Percentiles rank a stretch among this genome's conserved stretches.
phyloP scores from a whole-genome alignment of 495 filamentous ascomycete species.

The Annulohypoxylon moriforme region DNA sequence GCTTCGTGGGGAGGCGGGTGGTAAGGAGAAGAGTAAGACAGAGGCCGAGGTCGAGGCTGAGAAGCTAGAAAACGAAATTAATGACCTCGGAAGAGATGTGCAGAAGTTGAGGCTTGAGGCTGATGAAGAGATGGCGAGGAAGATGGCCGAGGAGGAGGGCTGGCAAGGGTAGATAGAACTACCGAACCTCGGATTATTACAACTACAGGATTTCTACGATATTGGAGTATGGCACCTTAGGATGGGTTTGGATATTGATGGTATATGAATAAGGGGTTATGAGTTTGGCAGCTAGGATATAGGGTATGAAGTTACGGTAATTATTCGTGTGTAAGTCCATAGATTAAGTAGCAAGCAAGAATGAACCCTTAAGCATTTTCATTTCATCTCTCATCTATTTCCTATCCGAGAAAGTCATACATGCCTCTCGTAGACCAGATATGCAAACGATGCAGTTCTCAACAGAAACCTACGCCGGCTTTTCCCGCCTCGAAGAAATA shows the following conservation, averaged over 20 bases:
- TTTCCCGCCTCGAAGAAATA: neutral
- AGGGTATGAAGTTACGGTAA: slow-evolving; percentile 2
- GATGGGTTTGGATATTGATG: neutral
- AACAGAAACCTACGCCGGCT: neutral
- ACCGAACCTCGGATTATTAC: neutral
- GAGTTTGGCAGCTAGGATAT: slow-evolving; percentile 4
- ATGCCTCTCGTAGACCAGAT: slow-evolving; percentile 6
- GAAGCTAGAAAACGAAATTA: slow-evolving; percentile 33
- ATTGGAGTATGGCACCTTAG: neutral
- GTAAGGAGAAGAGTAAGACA: neutral
- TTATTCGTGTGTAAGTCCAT: neutral
- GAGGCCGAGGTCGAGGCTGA: slow-evolving; percentile 1
- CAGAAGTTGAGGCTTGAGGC: slow-evolving; percentile 38
- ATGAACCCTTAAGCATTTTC: slow-evolving; percentile 3
- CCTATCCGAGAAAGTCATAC: slow-evolving; percentile 2
- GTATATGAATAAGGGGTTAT: neutral
- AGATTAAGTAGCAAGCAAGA: neutral
- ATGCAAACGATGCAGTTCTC: neutral
- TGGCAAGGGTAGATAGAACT: neutral
- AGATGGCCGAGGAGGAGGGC: slow-evolving; percentile 27
- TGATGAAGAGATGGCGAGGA: slow-evolving; percentile 40
- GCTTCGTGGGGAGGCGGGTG: neutral
- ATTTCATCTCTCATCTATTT: neutral
- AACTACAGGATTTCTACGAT: neutral
- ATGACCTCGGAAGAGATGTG: slow-evolving; percentile 10